Base-by-base conservation (phyloP, 176 grass and related monocot genomes). In the Alloteropsis semialata region DNA sequence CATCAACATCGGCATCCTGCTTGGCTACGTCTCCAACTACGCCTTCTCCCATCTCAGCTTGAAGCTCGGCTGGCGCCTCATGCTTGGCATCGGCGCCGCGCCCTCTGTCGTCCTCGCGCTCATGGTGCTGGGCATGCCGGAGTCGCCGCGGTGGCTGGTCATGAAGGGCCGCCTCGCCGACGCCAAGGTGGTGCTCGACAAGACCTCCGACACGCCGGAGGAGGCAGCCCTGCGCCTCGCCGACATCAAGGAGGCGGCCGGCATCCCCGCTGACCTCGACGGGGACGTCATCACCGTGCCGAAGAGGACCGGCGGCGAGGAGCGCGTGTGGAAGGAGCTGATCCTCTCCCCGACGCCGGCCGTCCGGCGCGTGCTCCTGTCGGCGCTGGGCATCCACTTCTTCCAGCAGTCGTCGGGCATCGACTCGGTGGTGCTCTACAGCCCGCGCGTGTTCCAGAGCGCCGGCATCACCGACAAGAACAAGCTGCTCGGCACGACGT, bases 391-490 rank as follows among this genome's bases (percentile, higher is more conserved):
- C 56, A 74, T 92, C 66, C 87, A 92, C n/a, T 92, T 92, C 83
- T 92, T 92, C 87, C 90, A 92, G 74, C 90, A 92, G 76, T 74
- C 87, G 49, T 89, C 87, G 8, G 90, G 90, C 1, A 92, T 92
- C 67, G 90, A 92, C 74, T 89, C 90, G 44, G 90, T 92, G 51
- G 90, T 92, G 48, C 90, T 92, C 66, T 92, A 92, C 58, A 89
- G 79, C 87, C 90, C 90, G 10, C 79, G 46, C 21, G 77, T 92
- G 59, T 92, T 92, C 84, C 41, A 89, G 50, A 86, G 81, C 27
- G 87, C 90, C 10, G 90, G 90, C 16, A 83, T 92, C 71, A 10
- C 46, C n/a, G 72, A 28, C 25, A 78, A 65, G 14, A 81, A 55
- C 80, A 58, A 81, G 84, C 84, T 79, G 45, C 84, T 92, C 0